Base-by-base conservation (phyloP, 1,139 yeast species). In the Hanseniaspora uvarum region DNA sequence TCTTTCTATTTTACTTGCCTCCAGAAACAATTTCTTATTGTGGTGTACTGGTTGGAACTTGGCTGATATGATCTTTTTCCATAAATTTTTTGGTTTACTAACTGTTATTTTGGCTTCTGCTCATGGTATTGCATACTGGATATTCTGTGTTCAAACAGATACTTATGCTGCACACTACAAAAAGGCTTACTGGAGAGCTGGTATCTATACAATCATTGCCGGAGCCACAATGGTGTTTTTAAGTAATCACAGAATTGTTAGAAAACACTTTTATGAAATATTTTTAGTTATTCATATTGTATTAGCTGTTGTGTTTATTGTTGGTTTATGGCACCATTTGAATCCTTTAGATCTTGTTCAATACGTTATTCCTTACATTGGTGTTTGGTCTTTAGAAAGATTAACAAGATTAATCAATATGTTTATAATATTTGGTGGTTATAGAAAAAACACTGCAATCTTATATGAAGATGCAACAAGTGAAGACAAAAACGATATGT, bases 371-470 rank as follows among this genome's bases (percentile, higher is more conserved):
- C 75, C 81, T 16, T 72, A 82, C 16, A 64, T 74, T 55, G 83
- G 81, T 1, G 67, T 82, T 23, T 84, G 92, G 92, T 69, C 65
- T 1, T 72, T 78, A 58, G 94, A 83, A 63, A 72, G 85, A 60
- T 60, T 72, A 5, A 61, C 73, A 2, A 72, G 92, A 64, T 34
- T 80, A 3, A 67, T 62, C n/a, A 73, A 85, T 60, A 65, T 79
- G 59, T 57, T 60, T 4, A 43, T 59, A 8, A 59, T 61, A 6
- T 54, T 50, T 33, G 79, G 77, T 63, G 87, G 87, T 10, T 62
- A 73, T 26, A 70, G 71, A 58, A 67, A 66, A 0, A 82, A 86
- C 2, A 67, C 69, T 11, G 72, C 80, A 36, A 70, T 74, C 56
- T 70, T 77, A 56, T 65, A 75, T 54, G 74, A 74, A 14, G 46